A percentile compares a stretch with the other conserved stretches of the same genome.
phyloP scores from a whole-genome alignment of 2,329 filamentous ascomycete species.

The Ceratocystis lukuohia region DNA sequence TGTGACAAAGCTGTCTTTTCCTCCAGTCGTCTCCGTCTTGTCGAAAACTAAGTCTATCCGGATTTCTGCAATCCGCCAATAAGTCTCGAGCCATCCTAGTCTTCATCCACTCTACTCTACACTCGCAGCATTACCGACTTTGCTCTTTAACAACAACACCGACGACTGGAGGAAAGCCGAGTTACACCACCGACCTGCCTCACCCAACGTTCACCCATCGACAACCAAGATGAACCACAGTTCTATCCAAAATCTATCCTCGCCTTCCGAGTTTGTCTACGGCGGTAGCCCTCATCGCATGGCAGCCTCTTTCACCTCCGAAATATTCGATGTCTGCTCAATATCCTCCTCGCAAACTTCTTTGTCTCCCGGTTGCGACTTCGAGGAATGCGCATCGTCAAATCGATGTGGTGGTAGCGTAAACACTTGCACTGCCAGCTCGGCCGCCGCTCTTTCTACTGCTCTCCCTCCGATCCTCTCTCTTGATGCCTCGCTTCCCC shows the following conservation, averaged over 20 bases:
- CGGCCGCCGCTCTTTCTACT: neutral
- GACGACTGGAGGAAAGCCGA: conserved; percentile 39
- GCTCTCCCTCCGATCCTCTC: conserved; percentile 31
- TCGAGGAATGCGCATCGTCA: conserved; percentile 58
- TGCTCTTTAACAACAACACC: conserved; percentile 26
- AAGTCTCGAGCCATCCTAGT: neutral
- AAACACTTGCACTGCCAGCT: neutral
- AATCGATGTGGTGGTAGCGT: neutral
- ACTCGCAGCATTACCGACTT: neutral
- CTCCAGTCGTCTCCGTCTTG: conserved; percentile 16
- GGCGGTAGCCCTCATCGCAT: conserved; percentile 12
- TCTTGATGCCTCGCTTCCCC: conserved; percentile 45
- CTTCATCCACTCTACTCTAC: neutral
- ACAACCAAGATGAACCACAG: conserved; percentile 40
- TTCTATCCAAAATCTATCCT: conserved; percentile 32
- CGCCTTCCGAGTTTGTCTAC: conserved; percentile 36
- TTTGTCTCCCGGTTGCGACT: conserved; percentile 59
- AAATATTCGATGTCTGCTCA: conserved; percentile 9
- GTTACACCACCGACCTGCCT: conserved; percentile 25
- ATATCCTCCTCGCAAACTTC: conserved; percentile 59
- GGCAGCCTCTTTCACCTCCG: conserved; percentile 10
- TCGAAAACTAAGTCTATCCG: conserved; percentile 1
- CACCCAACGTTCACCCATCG: conserved; percentile 23
- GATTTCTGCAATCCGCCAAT: neutral
- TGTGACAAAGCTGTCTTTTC: conserved; percentile 9